Conservation (phyloP, 306 rosid genomes). For the Spatholobus suberectus region DNA sequence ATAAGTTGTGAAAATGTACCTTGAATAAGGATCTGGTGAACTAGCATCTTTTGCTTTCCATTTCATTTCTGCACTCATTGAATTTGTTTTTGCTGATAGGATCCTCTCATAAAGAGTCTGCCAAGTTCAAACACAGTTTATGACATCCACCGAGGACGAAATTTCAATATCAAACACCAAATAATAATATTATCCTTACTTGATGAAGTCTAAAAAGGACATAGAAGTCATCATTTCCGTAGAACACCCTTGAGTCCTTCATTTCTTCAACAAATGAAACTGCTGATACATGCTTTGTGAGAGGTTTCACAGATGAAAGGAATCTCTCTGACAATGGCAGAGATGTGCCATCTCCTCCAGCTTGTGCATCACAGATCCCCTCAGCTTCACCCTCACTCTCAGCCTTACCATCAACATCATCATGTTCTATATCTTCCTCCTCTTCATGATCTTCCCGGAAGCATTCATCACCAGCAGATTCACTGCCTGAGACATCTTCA, state of each 20-base stretch:
- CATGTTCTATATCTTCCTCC: slow-evolving; percentile 78
- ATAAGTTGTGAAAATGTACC: slow-evolving; percentile 53
- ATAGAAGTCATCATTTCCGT: slow-evolving; percentile 91
- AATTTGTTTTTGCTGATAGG: slow-evolving; percentile 76
- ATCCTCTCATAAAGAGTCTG: slow-evolving; percentile 95
- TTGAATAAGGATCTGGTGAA: slow-evolving; percentile 71
- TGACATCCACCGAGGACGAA: slow-evolving; percentile 23
- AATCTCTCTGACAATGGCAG: slow-evolving; percentile 75
- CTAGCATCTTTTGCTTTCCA: slow-evolving; percentile 70
- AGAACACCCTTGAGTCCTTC: slow-evolving; percentile 73
- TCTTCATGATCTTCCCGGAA: slow-evolving; percentile 81
- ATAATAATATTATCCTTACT: slow-evolving; percentile 58
- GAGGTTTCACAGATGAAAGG: slow-evolving; percentile 85
- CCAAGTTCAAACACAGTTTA: slow-evolving; percentile 47
- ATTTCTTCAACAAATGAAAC: slow-evolving; percentile 56
- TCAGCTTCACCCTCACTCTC: slow-evolving; percentile 99
- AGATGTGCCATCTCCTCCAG: slow-evolving; percentile 70
- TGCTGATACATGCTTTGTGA: slow-evolving; percentile 72
- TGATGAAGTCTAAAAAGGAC: slow-evolving; percentile 96
- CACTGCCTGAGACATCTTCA: slow-evolving; percentile 91
- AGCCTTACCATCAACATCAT: slow-evolving; percentile 83
- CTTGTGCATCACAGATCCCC: slow-evolving; percentile 74
- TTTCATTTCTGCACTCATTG: slow-evolving; percentile 71
- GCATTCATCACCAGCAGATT: slow-evolving; percentile 94
- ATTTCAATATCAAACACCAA: neutral